Conservation (phyloP, 1,284 basidiomycete genomes). For the Trichosporon sp. region DNA sequence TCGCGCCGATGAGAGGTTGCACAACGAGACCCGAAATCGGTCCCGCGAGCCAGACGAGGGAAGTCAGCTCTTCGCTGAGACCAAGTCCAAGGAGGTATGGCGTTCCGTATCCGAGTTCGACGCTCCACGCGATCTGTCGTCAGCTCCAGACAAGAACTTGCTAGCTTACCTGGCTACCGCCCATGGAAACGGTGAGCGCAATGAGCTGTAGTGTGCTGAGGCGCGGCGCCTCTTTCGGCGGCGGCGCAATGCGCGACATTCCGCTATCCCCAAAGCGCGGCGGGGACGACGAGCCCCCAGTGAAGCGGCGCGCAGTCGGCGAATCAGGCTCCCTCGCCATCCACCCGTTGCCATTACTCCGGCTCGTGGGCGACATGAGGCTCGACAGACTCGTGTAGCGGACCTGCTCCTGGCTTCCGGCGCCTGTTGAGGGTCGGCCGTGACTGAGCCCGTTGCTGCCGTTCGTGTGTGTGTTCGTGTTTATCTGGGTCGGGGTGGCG, state of each 20-base stretch:
- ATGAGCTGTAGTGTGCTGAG: constrained; percentile 49
- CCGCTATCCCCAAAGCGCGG: background rate
- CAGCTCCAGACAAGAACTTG: background rate
- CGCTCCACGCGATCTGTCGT: constrained; percentile 52
- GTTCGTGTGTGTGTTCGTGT: background rate
- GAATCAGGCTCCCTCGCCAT: background rate
- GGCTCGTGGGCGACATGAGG: constrained; percentile 15
- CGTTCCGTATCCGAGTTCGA: constrained; percentile 76
- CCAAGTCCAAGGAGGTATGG: constrained; percentile 89
- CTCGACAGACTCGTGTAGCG: constrained; percentile 17
- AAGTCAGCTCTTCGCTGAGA: constrained; percentile 84
- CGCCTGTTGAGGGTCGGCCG: background rate
- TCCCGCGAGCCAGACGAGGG: constrained; percentile 95
- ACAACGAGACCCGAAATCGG: constrained; percentile 82
- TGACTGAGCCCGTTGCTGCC: background rate
- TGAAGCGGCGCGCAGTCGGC: constrained; percentile 3
- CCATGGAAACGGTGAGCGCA: constrained; percentile 61
- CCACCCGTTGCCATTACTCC: constrained; percentile 12
- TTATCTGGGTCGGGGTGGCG: background rate
- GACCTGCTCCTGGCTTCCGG: background rate
- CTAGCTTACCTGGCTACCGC: constrained; percentile 71
- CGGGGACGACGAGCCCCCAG: background rate
- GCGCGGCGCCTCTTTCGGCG: constrained; percentile 28
- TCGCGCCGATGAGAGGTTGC: constrained; percentile 92
- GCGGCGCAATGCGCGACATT: background rate